Evolutionary conservation across 1,284 basidiomycete genomes (phyloP).

Genomic region (Austropuccinia psidii): DNA sequence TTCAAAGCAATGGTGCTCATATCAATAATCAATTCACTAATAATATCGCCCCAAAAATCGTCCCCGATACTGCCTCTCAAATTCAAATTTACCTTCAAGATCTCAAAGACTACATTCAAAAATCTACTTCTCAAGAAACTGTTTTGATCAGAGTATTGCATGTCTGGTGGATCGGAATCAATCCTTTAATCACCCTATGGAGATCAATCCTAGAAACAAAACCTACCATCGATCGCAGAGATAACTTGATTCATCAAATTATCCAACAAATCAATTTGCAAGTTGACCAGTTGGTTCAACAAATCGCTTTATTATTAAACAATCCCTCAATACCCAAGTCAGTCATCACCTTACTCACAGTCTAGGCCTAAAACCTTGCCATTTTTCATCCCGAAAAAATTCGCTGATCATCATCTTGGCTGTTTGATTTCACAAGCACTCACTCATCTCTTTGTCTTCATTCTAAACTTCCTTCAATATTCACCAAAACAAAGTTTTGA

Average conservation of each 20-base stretch:
- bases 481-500: neutral
- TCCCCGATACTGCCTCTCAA: constrained; percentile 22
- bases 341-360: neutral
- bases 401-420: neutral
- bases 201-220: neutral
- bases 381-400: neutral
- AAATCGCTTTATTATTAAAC: neutral
- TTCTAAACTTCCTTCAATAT: neutral
- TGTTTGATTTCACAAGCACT: neutral
- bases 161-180: constrained; percentile 27
- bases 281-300: neutral
- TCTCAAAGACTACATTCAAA: neutral
- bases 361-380: neutral
- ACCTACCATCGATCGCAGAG: neutral
- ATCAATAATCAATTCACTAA: constrained; percentile 23
- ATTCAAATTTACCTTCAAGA: constrained; percentile 15
- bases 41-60: neutral
- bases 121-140: neutral
- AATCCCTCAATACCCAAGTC: neutral
- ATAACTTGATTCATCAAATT: neutral
- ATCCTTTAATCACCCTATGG: constrained; percentile 11
- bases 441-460: neutral
- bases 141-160: constrained; percentile 4
- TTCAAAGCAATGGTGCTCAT: constrained; percentile 31
- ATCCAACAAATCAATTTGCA: neutral